A percentile compares a stretch with the other conserved stretches of the same genome.
These are phyloP conservation scores for Neofusicoccum umdonicola DNA, from an alignment of 2,329 filamentous ascomycete species.

Conservation along the genomic window DNA sequence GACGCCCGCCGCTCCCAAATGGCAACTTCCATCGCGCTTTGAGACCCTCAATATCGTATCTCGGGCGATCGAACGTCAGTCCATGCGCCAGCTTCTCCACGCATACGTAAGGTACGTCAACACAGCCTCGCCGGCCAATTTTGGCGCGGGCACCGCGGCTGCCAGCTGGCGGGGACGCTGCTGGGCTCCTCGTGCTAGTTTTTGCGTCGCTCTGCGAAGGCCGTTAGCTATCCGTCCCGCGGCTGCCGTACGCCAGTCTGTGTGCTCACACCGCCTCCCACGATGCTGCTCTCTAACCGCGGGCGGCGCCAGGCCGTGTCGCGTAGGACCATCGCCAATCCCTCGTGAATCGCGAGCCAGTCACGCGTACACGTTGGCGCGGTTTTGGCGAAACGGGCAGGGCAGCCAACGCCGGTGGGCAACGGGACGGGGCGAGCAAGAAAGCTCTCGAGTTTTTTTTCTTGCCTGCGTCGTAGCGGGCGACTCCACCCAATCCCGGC, in stretches of 20 bases:
- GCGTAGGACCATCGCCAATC: neutral
- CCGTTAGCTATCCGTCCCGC: neutral
- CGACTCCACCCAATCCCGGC: constrained; percentile 1
- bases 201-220: neutral
- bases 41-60: neutral
- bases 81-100: neutral
- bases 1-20: neutral
- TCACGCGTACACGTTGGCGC: neutral
- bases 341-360: neutral
- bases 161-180: neutral
- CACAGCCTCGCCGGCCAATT: neutral
- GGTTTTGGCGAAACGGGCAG: neutral
- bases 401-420: neutral
- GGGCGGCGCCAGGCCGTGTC: neutral
- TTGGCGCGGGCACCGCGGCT: neutral
- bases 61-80: neutral
- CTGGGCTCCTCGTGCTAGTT: neutral
- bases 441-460: neutral
- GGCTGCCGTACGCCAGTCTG: neutral
- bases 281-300: neutral
- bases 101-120: neutral
- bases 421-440: neutral
- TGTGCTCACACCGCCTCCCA: constrained; percentile 5
- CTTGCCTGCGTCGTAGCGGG: neutral
- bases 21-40: constrained; percentile 1